Conservation (phyloP, 2,329 filamentous ascomycete species). For the Bipolaris bicolor region DNA sequence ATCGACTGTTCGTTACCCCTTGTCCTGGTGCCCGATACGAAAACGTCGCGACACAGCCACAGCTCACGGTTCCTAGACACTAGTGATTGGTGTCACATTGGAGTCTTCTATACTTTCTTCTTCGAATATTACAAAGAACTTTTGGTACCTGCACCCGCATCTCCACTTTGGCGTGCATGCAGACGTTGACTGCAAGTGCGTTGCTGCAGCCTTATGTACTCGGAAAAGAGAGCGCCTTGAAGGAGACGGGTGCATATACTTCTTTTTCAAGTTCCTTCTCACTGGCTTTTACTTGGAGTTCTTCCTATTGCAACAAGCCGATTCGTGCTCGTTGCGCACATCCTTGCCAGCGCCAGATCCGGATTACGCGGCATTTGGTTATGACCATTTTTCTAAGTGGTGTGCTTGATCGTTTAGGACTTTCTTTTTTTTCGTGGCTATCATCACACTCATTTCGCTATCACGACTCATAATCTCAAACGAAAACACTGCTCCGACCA, state of each 20-base stretch:
- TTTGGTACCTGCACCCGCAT: conserved; percentile 1
- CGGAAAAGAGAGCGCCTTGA: conserved; percentile 3
- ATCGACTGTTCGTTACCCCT: background rate
- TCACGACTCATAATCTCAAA: too few relatives aligned
- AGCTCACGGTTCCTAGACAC: background rate
- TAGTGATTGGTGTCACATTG: conserved; percentile 6
- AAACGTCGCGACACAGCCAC: background rate
- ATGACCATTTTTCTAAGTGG: background rate
- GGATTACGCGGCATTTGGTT: background rate
- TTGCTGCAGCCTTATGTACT: conserved; percentile 6
- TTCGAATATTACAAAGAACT: background rate
- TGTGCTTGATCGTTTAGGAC: background rate
- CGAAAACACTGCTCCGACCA: too few relatives aligned
- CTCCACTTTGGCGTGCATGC: conserved; percentile 6
- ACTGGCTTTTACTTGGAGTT: background rate
- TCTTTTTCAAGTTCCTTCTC: background rate
- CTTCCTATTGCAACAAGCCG: background rate
- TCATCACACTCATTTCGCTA: too few relatives aligned
- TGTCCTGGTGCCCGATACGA: conserved; percentile 2
- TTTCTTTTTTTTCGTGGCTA: background rate
- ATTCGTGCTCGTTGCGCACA: background rate
- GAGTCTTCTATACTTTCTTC: conserved; percentile 4
- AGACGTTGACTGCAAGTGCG: conserved; percentile 5
- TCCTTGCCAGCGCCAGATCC: background rate
- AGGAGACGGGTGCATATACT: background rate